These are phyloP conservation scores for Daldinia caldariorum DNA, from an alignment of 495 filamentous ascomycete genomes.

Conservation along the genomic window DNA sequence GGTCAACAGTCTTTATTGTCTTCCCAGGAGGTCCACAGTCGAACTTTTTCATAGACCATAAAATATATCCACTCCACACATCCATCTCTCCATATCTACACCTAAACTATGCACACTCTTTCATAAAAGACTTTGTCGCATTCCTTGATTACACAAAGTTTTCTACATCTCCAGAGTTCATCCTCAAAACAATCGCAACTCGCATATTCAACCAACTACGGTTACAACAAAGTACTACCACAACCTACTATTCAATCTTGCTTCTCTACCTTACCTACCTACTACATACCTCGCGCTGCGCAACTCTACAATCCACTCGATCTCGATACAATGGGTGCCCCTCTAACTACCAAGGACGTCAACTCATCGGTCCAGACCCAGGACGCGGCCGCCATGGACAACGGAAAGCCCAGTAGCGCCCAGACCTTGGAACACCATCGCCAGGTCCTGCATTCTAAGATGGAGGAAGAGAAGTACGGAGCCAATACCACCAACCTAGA, in stretches of 20 bases:
- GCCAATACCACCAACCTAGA: conserved; percentile 13
- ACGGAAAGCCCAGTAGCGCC: conserved; percentile 53
- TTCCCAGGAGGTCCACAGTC: conserved; percentile 15
- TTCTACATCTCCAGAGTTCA: conserved; percentile 28
- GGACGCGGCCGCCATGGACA: conserved; percentile 39
- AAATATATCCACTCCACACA: background rate
- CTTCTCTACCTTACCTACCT: background rate
- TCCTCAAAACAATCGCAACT: conserved; percentile 22
- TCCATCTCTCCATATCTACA: conserved; percentile 10
- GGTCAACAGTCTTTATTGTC: conserved; percentile 20
- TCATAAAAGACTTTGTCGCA: conserved; percentile 23
- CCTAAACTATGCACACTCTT: conserved; percentile 28
- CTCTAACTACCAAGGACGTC: conserved; percentile 67
- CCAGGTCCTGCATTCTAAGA: conserved; percentile 75
- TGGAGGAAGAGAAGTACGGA: conserved; percentile 74
- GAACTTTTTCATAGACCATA: background rate
- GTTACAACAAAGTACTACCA: background rate
- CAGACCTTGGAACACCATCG: conserved; percentile 84
- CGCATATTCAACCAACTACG: background rate
- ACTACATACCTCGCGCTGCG: background rate
- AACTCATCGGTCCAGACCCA: conserved; percentile 58
- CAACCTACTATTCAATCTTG: conserved; percentile 10
- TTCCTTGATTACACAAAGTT: conserved; percentile 16
- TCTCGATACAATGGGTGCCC: conserved; percentile 43
- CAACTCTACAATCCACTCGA: conserved; percentile 3